phyloP scores from a whole-genome alignment of 441 rosid genomes.

The Viola pubescens region DNA sequence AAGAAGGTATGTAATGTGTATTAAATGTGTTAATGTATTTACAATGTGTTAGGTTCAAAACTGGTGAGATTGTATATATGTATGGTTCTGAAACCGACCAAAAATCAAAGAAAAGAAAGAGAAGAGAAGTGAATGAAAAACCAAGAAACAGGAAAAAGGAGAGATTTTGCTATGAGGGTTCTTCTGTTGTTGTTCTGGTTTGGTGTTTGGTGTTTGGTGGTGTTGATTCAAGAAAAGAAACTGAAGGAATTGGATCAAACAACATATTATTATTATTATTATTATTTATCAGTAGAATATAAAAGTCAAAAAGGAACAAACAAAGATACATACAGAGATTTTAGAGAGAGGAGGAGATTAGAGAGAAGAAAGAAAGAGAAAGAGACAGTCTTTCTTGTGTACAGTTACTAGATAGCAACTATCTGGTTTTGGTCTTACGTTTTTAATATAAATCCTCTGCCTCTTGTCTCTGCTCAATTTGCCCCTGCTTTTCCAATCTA shows the following conservation, averaged over 20 bases:
- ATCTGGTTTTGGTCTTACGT: not conserved
- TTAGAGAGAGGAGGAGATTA: slow-evolving; percentile 8
- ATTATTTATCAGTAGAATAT: slow-evolving; percentile 10
- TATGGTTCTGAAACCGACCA: slow-evolving; percentile 14
- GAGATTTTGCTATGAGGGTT: too few species aligned
- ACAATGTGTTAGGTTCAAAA: slow-evolving; percentile 37
- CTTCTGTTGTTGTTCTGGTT: slow-evolving; percentile 18
- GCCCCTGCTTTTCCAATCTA: not conserved
- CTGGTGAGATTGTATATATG: slow-evolving; percentile 32
- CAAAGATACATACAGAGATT: not conserved
- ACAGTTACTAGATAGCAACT: slow-evolving; percentile 7
- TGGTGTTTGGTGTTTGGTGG: slow-evolving; percentile 24
- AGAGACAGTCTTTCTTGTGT: slow-evolving; percentile 26
- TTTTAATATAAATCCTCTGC: not conserved
- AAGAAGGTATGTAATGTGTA: not conserved
- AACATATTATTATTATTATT: too few species aligned
- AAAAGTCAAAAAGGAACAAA: slow-evolving; percentile 27
- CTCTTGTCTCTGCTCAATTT: not conserved
- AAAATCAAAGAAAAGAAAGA: slow-evolving; percentile 11
- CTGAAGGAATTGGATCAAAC: slow-evolving; percentile 21
- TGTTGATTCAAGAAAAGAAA: slow-evolving; percentile 45
- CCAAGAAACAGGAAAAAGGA: not conserved
- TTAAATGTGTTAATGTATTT: not conserved
- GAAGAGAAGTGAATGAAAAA: not conserved
- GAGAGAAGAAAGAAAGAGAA: not conserved